Evolutionary conservation across 2,329 filamentous ascomycete species (phyloP), one percentile per base, ranked within the genome.

Genomic region (Beauveria medogensis): DNA sequence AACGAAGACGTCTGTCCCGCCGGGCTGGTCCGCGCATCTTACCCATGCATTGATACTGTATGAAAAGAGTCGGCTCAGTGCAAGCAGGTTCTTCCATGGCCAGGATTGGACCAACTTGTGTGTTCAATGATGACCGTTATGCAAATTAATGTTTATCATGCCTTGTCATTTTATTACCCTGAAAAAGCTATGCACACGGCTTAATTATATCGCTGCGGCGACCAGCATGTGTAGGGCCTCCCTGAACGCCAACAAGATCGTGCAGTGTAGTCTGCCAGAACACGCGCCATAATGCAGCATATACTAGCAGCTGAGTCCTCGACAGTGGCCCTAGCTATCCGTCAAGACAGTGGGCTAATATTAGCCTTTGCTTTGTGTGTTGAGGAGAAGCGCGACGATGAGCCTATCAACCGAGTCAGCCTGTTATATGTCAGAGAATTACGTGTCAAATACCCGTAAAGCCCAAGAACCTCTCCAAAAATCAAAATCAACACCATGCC

Each of bases 401-500:
- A 97, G 84, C 51, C 91, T 95, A 67, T 6, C 16, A 12, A 16
- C 1, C 14, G 10, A 9, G 55, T 65, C 62, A 64, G 57, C 12
- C 48, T 28, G 37, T 9, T 8, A 18, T 22, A 9, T 8, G n/a
- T 40, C n/a, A 26, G 9, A 40, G 7, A 3, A n/a, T 3, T 24
- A 2, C n/a, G 14, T 14, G 14, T 64, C 1, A 73, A 88, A 67
- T 81, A 96, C 91, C 94, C 94, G 71, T 99, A 99, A 37, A 99
- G 87, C 74, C 94, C 94, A 72, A 99, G 74, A 20, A 99, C 94
- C 81, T 99, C 94, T 61, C 91, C 94, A 73, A 99, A 99, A 84
- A 99, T 99, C 65, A 97, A 83, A 68, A 97, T 97, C 69, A 99
- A 78, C 52, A 99, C 93, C 94, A 97, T 97, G 75, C 94, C 94